Evolutionary conservation across 2,329 filamentous ascomycete species (phyloP).

Genomic region (Pezicula radicicola): DNA sequence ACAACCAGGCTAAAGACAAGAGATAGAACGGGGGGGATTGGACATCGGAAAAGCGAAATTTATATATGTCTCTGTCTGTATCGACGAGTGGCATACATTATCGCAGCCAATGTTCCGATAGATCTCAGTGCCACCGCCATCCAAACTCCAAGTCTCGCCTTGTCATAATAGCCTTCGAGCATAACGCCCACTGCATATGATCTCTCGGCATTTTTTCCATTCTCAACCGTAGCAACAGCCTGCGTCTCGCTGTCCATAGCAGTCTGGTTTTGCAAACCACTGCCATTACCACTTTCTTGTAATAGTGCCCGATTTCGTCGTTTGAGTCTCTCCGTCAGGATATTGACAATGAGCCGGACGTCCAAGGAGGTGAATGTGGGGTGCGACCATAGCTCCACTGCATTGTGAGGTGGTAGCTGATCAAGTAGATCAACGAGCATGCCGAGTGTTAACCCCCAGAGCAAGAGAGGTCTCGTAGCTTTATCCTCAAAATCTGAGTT

Average conservation of each 20-base stretch:
- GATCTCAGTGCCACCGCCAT: conserved; percentile 19
- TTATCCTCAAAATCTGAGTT: conserved; percentile 30
- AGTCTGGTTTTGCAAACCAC: conserved; percentile 24
- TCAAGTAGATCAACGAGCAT: conserved; percentile 67
- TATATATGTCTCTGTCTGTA: not conserved
- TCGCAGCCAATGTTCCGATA: conserved; percentile 2
- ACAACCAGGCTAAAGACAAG: no score
- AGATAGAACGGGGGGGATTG: no score
- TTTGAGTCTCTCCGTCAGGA: conserved; percentile 56
- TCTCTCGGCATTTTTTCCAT: conserved; percentile 14
- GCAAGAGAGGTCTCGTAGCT: conserved; percentile 47
- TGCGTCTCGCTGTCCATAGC: conserved; percentile 23
- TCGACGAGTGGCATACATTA: not conserved
- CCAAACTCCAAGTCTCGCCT: conserved; percentile 23
- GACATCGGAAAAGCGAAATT: not conserved
- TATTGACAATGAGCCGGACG: conserved; percentile 54
- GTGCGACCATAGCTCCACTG: conserved; percentile 62
- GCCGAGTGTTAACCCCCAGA: conserved; percentile 68
- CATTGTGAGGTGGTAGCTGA: conserved; percentile 59
- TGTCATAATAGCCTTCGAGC: conserved; percentile 29
- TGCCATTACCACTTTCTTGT: conserved; percentile 23
- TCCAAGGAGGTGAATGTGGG: conserved; percentile 66
- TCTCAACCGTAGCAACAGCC: conserved; percentile 11
- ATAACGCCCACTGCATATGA: conserved; percentile 25
- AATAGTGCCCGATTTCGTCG: conserved; percentile 38